These are phyloP conservation scores for Tolypocladium pustulatum DNA, from an alignment of 2,329 filamentous ascomycete genomes.

Conservation along the genomic window DNA sequence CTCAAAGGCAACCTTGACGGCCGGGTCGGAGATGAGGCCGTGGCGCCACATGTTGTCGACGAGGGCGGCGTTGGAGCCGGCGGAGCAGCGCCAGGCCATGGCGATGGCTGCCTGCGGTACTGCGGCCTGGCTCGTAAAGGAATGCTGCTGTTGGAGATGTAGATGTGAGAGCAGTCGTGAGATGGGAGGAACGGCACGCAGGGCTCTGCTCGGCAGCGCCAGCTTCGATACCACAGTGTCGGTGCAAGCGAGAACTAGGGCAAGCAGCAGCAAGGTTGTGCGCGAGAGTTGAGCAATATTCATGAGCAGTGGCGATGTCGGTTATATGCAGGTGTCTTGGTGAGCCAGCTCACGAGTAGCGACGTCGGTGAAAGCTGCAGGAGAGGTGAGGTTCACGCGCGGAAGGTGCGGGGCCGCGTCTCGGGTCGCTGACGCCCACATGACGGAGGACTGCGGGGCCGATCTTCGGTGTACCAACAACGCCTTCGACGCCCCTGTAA, in stretches of 20 bases:
- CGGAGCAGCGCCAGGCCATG: conserved; percentile 90
- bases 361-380: not conserved
- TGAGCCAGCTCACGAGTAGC: not conserved
- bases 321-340: not conserved
- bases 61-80: conserved; percentile 61
- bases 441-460: not conserved
- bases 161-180: not conserved
- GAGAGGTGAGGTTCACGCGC: not conserved
- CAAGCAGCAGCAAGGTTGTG: not conserved
- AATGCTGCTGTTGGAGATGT: not conserved
- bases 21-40: conserved; percentile 59
- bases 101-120: conserved; percentile 8
- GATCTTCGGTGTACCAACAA: not conserved
- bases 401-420: not conserved
- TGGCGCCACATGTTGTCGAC: conserved; percentile 67
- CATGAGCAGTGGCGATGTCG: not conserved
- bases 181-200: not conserved
- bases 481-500: not conserved
- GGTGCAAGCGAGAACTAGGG: not conserved
- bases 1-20: conserved; percentile 72
- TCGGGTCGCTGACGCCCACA: not conserved
- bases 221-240: not conserved
- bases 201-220: not conserved
- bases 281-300: not conserved
- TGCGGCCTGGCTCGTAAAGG: not conserved